Evolutionary conservation across 2,329 filamentous ascomycete species (phyloP).

Genomic region (Aspergillus thermomutatus): DNA sequence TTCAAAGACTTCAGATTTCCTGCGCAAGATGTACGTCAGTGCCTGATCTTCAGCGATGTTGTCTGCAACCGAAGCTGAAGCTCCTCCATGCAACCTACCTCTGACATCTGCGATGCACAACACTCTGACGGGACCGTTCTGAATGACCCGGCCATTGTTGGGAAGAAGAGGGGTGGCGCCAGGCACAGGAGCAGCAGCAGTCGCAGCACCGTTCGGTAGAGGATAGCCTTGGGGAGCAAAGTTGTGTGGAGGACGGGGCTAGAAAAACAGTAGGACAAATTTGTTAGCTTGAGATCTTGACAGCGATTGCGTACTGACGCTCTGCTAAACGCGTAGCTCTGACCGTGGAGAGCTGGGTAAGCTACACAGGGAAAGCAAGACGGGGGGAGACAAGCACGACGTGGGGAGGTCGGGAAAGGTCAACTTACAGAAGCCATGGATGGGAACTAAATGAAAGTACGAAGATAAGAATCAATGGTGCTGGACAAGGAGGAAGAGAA

Average conservation of each 20-base stretch:
- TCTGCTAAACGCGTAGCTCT: conserved; percentile 11
- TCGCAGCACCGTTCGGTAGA: conserved; percentile 44
- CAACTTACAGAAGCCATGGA: conserved; percentile 49
- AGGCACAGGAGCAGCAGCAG: conserved; percentile 40
- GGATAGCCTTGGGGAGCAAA: conserved; percentile 43
- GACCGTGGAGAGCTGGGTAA: conserved; percentile 19
- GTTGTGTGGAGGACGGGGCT: conserved; percentile 44
- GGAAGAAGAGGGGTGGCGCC: conserved; percentile 48
- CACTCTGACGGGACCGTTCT: conserved; percentile 46
- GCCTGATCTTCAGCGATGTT: conserved; percentile 5
- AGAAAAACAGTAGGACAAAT: conserved; percentile 5
- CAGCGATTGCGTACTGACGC: conserved; percentile 4
- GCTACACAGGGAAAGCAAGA: conserved; percentile 7
- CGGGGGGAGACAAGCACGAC: conserved; percentile 13
- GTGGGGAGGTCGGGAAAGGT: conserved; percentile 14
- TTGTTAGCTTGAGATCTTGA: conserved; percentile 18
- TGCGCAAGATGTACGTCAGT: conserved; percentile 39
- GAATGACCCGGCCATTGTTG: conserved; percentile 50
- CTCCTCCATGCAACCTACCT: conserved; percentile 33
- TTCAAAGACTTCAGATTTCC: conserved; percentile 95
- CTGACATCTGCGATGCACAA: conserved; percentile 51
- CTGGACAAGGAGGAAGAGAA: conserved; percentile 1
- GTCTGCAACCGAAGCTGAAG: conserved; percentile 4
- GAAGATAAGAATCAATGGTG: not conserved
- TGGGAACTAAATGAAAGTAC: conserved; percentile 13